A percentile compares a stretch with the other conserved stretches of the same genome.
Conservation (phyloP, 768 basidiomycete species). For the Suillus fuscotomentosus region DNA sequence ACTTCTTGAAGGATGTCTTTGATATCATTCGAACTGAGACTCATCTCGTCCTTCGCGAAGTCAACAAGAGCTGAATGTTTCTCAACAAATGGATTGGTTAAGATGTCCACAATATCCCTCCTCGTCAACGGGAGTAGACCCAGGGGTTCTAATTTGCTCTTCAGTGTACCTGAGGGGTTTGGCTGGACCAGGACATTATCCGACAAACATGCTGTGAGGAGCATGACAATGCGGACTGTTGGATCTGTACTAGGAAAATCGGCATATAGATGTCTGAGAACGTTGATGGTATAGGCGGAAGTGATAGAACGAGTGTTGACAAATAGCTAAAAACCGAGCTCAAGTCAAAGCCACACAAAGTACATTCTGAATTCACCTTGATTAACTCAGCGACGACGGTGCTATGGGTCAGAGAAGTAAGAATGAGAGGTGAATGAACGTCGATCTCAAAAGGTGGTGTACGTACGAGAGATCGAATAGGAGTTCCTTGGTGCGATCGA, state of each 20-base stretch:
- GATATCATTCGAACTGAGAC: slow-evolving; percentile 42
- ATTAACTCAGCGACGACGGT: slow-evolving; percentile 62
- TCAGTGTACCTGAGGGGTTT: slow-evolving; percentile 26
- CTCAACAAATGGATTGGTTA: slow-evolving; percentile 71
- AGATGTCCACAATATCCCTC: slow-evolving; percentile 59
- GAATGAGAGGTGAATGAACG: not conserved
- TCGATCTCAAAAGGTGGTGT: not conserved
- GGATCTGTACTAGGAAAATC: slow-evolving; percentile 67
- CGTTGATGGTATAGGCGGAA: slow-evolving; percentile 42
- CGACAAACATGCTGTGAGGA: slow-evolving; percentile 62
- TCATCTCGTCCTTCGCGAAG: slow-evolving; percentile 45
- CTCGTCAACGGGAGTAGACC: slow-evolving; percentile 54
- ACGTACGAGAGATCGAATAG: slow-evolving; percentile 68
- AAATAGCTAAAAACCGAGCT: slow-evolving; percentile 51
- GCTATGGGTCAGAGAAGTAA: slow-evolving; percentile 12
- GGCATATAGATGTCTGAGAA: slow-evolving; percentile 58
- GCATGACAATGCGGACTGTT: slow-evolving; percentile 66
- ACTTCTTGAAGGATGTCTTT: slow-evolving; percentile 57
- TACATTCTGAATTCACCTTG: slow-evolving; percentile 43
- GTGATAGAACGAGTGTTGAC: slow-evolving; percentile 67
- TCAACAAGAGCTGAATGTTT: slow-evolving; percentile 48
- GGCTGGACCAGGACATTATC: slow-evolving; percentile 26
- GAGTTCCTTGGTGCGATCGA: slow-evolving; percentile 64
- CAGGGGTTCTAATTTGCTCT: slow-evolving; percentile 52
- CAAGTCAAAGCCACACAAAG: slow-evolving; percentile 6